phyloP scores from a whole-genome alignment of 1,284 basidiomycete species.

The Nidula niveotomentosa region DNA sequence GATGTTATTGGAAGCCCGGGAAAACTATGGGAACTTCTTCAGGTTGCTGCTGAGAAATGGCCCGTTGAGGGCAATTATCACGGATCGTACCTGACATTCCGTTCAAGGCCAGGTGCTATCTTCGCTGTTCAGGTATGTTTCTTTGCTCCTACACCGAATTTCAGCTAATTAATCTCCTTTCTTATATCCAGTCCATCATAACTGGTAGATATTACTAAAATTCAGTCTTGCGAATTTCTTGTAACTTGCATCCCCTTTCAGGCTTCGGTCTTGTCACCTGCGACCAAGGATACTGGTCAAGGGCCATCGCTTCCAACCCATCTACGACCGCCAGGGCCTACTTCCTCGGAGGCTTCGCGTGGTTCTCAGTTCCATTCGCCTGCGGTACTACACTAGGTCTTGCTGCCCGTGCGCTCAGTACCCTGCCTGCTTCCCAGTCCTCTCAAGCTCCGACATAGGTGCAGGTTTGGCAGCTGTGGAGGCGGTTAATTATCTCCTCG shows the following conservation, averaged over 20 bases:
- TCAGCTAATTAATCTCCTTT: too few relatives aligned
- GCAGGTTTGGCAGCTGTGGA: not conserved
- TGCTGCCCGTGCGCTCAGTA: not conserved
- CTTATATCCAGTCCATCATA: not conserved
- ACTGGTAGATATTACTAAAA: not conserved
- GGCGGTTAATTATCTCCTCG: not conserved
- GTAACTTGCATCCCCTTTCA: not conserved
- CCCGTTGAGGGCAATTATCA: not conserved
- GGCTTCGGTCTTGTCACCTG: not conserved
- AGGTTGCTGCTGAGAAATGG: not conserved
- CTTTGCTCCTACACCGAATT: too few relatives aligned
- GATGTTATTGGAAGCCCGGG: not conserved
- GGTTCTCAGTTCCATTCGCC: not conserved
- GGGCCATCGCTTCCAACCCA: constrained; percentile 1
- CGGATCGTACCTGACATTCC: not conserved
- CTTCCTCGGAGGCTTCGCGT: not conserved
- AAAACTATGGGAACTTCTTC: not conserved
- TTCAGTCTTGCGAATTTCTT: not conserved
- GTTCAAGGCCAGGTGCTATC: not conserved
- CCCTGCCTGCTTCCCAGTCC: not conserved
- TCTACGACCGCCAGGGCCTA: not conserved
- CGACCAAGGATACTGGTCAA: not conserved
- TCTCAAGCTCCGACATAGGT: not conserved
- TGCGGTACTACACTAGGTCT: not conserved
- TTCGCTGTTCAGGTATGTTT: not conserved